Conservation (phyloP, 257 asterid genomes). For the Jacaranda copaia region DNA sequence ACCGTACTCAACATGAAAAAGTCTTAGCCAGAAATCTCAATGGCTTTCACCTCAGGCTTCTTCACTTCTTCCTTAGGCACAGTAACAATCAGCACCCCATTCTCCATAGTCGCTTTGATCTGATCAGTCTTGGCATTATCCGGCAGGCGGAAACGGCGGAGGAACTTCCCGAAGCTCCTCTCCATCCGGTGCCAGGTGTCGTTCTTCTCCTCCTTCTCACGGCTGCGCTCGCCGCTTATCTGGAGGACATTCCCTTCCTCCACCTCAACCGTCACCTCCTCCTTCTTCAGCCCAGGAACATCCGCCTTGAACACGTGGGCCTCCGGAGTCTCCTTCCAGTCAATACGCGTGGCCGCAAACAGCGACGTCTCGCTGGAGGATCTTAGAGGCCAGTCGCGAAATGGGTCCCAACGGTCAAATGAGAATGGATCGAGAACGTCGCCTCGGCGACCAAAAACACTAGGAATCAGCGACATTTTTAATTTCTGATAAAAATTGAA, state of each 20-base stretch:
- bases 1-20: background rate
- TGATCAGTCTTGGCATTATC: slow-evolving; percentile 31
- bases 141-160: slow-evolving; percentile 41
- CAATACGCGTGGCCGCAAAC: slow-evolving; percentile 41
- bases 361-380: slow-evolving; percentile 37
- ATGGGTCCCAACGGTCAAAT: slow-evolving; percentile 36
- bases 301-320: slow-evolving; percentile 46
- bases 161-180: slow-evolving; percentile 38
- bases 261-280: slow-evolving; percentile 49
- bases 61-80: slow-evolving; percentile 10
- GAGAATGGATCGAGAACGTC: slow-evolving; percentile 33
- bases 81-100: slow-evolving; percentile 8
- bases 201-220: slow-evolving; percentile 48
- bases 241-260: slow-evolving; percentile 47
- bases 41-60: slow-evolving; percentile 8
- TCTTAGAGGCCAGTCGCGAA: slow-evolving; percentile 9
- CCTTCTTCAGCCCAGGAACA: slow-evolving; percentile 47
- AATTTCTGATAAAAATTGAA: background rate
- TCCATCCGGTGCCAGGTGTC: slow-evolving; percentile 55
- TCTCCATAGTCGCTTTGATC: slow-evolving; percentile 32
- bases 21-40: background rate
- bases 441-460: slow-evolving; percentile 26
- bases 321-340: slow-evolving; percentile 48
- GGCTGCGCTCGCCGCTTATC: slow-evolving; percentile 50
- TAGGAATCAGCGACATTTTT: slow-evolving; percentile 39